phyloP scores from a whole-genome alignment of 805 yeast genomes.

The Candida qinlingensis region DNA sequence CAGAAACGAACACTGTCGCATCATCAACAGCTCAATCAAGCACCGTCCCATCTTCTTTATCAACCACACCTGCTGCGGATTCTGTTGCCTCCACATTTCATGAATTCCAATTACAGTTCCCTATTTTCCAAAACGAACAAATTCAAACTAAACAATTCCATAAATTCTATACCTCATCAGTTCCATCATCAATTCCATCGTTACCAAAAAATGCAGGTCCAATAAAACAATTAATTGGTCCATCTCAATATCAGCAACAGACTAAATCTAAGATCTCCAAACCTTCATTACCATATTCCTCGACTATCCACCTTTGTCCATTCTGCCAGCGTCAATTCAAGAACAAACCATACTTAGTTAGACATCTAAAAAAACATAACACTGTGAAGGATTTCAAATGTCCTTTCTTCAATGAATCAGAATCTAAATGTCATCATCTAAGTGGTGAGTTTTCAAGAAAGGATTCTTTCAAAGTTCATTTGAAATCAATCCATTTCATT shows the following conservation, averaged over 20 bases:
- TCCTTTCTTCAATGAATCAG: constrained; percentile 51
- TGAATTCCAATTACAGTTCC: constrained; percentile 5
- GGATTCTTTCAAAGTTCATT: constrained; percentile 75
- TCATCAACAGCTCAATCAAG: neutral
- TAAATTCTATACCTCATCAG: constrained; percentile 17
- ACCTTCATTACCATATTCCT: constrained; percentile 10
- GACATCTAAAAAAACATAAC: constrained; percentile 82
- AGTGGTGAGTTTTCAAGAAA: constrained; percentile 73
- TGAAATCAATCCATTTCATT: constrained; percentile 71
- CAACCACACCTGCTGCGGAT: neutral
- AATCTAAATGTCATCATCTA: constrained; percentile 49
- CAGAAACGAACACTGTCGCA: constrained; percentile 9
- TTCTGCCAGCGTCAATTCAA: constrained; percentile 67
- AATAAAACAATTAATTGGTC: neutral
- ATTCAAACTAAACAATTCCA: constrained; percentile 16
- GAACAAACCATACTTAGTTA: constrained; percentile 74
- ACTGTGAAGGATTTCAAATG: constrained; percentile 69
- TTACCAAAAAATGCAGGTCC: constrained; percentile 1
- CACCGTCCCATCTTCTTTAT: neutral
- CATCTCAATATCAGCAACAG: neutral
- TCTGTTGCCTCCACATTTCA: neutral
- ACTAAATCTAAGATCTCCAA: constrained; percentile 5
- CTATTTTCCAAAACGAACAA: neutral
- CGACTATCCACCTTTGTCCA: constrained; percentile 40
- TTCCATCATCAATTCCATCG: neutral